Percentiles rank a stretch among this genome's conserved stretches.
These are phyloP conservation scores for Hymenoscyphus fructigenus DNA, from an alignment of 2,329 filamentous ascomycete species.

Conservation along the genomic window DNA sequence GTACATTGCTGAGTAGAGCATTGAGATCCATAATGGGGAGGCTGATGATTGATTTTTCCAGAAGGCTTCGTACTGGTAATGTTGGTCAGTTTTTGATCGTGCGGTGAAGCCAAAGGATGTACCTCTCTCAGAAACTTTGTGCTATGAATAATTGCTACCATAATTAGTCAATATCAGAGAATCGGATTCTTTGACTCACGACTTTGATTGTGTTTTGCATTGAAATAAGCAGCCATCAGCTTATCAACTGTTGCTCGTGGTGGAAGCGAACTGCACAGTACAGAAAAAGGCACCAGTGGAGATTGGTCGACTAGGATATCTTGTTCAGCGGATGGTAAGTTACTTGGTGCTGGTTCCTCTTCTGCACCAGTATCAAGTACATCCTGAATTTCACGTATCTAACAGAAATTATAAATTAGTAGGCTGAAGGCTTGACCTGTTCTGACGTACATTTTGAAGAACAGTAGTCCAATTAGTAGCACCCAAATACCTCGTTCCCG, in stretches of 20 bases:
- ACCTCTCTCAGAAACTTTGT: constrained; percentile 48
- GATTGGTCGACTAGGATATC: constrained; percentile 11
- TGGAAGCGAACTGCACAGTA: constrained; percentile 47
- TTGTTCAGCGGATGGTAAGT: neutral
- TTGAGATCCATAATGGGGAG: constrained; percentile 20
- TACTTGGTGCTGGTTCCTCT: constrained; percentile 3
- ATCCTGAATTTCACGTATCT: constrained; percentile 56
- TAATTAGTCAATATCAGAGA: constrained; percentile 24
- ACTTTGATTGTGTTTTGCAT: constrained; percentile 41
- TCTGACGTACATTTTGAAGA: constrained; percentile 50
- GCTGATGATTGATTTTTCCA: constrained; percentile 11
- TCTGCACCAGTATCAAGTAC: constrained; percentile 46
- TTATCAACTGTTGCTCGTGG: constrained; percentile 47
- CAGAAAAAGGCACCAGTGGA: constrained; percentile 30
- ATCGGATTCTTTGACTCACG: constrained; percentile 31
- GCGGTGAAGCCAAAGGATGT: neutral
- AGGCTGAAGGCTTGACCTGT: neutral
- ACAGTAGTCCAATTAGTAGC: constrained; percentile 59
- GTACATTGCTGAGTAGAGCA: constrained; percentile 18
- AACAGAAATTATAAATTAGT: neutral
- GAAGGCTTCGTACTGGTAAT: constrained; percentile 8
- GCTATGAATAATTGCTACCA: constrained; percentile 47
- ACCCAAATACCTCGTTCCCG: constrained; percentile 50
- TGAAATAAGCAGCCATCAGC: constrained; percentile 53
- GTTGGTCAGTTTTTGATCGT: neutral